These are phyloP conservation scores for Cystobasidiaceae sp. DNA, from an alignment of 1,284 basidiomycete genomes.

Conservation along the genomic window DNA sequence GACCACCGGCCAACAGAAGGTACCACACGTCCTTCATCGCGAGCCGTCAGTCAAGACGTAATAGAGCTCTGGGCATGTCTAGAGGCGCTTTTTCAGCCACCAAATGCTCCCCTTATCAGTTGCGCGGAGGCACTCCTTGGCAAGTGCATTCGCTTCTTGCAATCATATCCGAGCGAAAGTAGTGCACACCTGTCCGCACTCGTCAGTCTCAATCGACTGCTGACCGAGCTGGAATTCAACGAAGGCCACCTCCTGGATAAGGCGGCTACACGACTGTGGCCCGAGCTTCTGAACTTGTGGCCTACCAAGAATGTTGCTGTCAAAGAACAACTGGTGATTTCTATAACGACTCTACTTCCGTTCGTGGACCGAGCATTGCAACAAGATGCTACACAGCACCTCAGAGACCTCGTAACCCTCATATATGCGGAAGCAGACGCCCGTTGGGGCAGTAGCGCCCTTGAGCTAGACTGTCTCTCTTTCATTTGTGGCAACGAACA, in stretches of 20 bases:
- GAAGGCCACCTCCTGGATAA: conserved; percentile 51
- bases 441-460: conserved; percentile 54
- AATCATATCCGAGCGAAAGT: conserved; percentile 60
- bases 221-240: conserved; percentile 27
- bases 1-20: not conserved
- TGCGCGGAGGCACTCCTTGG: conserved; percentile 54
- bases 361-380: conserved; percentile 48
- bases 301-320: conserved; percentile 69
- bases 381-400: not conserved
- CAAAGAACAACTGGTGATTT: conserved; percentile 54
- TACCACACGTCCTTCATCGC: too few relatives aligned
- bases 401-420: conserved; percentile 45
- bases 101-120: conserved; percentile 33
- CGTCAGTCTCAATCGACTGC: conserved; percentile 56
- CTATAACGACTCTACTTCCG: conserved; percentile 65
- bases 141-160: conserved; percentile 64
- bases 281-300: conserved; percentile 65
- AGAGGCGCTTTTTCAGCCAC: conserved; percentile 35
- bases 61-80: conserved; percentile 38
- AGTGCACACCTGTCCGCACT: conserved; percentile 70
- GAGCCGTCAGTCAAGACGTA: conserved; percentile 30
- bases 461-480: conserved; percentile 61
- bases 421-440: conserved; percentile 61
- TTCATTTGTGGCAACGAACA: not conserved
- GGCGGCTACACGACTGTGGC: conserved; percentile 62